Evolutionary conservation across 2,329 filamentous ascomycete species (phyloP).

Genomic region (Sarocladium brachiariae): DNA sequence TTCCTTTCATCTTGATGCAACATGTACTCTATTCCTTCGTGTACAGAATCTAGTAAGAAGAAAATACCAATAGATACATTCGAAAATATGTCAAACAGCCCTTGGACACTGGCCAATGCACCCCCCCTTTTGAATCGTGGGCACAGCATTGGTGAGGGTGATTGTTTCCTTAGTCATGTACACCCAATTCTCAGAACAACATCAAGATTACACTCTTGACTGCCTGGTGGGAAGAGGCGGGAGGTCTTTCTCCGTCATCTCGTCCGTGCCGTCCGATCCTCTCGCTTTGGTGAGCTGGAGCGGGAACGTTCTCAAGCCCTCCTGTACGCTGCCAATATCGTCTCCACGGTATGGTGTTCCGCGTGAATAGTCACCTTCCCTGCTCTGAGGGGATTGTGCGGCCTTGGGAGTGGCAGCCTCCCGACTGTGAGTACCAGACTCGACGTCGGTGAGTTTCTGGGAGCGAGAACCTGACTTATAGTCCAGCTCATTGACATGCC

Average conservation of each 20-base stretch:
- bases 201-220: neutral
- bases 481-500: slow-evolving; percentile 33
- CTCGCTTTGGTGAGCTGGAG: neutral
- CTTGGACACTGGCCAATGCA: too few relatives aligned
- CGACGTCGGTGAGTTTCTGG: neutral
- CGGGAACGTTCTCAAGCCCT: neutral
- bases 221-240: neutral
- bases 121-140: too few relatives aligned
- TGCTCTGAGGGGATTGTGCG: neutral
- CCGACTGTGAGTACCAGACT: neutral
- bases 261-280: neutral
- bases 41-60: too few relatives aligned
- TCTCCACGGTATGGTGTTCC: slow-evolving; percentile 3
- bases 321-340: slow-evolving; percentile 1
- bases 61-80: too few relatives aligned
- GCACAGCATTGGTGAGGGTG: too few relatives aligned
- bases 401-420: neutral
- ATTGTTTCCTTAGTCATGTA: too few relatives aligned
- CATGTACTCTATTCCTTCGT: too few relatives aligned
- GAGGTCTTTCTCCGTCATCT: slow-evolving; percentile 4
- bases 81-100: too few relatives aligned
- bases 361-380: neutral
- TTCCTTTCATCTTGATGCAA: too few relatives aligned
- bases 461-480: slow-evolving; percentile 22
- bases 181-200: too few relatives aligned